Evolutionary conservation across 306 rosid genomes (phyloP).

Genomic region (Casuarina cunninghamiana): DNA sequence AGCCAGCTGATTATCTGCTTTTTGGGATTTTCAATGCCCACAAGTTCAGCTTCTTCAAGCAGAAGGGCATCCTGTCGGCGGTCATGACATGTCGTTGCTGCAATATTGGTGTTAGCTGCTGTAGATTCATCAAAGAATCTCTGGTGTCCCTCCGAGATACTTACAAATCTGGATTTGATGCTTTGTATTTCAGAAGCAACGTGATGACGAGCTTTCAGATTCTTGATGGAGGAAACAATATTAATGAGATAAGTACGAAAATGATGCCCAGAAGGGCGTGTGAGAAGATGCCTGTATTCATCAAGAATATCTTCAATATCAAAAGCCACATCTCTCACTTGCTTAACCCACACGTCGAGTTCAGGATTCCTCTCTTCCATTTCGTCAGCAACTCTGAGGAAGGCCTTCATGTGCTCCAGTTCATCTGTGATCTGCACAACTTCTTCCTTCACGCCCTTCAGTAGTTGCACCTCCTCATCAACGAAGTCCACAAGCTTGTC

Average conservation of each 20-base stretch:
- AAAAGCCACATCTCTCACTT: conserved; percentile 41
- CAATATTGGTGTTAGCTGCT: background rate
- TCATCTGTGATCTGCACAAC: conserved; percentile 42
- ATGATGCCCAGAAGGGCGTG: conserved; percentile 19
- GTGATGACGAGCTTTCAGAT: conserved; percentile 28
- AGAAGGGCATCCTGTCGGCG: conserved; percentile 62
- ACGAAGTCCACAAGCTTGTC: conserved; percentile 38
- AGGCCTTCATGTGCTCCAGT: conserved; percentile 36
- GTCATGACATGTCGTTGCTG: conserved; percentile 29
- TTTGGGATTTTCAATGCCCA: conserved; percentile 59
- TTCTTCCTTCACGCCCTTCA: conserved; percentile 44
- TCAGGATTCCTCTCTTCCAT: conserved; percentile 39
- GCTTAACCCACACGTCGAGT: conserved; percentile 47
- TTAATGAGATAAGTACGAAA: background rate
- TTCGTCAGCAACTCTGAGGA: conserved; percentile 40
- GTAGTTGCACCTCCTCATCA: conserved; percentile 39
- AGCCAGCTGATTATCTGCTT: conserved; percentile 41
- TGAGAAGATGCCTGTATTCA: conserved; percentile 35
- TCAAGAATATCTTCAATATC: conserved; percentile 60
- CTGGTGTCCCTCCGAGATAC: conserved; percentile 29
- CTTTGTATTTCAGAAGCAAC: conserved; percentile 35
- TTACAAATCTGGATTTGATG: conserved; percentile 35
- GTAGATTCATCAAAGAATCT: conserved; percentile 21
- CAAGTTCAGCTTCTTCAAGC: conserved; percentile 60
- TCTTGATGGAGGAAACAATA: background rate